These are phyloP conservation scores for Rubia occidens DNA, from an alignment of 305 asterid species.

Conservation along the genomic window DNA sequence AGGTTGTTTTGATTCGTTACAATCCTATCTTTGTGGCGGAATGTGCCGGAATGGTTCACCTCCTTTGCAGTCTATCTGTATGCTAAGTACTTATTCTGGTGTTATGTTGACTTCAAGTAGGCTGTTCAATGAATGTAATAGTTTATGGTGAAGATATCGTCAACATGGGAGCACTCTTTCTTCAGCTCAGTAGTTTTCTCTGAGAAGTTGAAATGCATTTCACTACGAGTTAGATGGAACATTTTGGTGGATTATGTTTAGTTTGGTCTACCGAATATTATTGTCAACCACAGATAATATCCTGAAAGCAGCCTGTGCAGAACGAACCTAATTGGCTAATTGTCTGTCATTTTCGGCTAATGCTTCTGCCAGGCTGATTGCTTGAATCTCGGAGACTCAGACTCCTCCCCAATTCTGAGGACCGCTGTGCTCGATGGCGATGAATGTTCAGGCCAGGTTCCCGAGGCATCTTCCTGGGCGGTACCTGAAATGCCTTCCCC, in stretches of 20 bases:
- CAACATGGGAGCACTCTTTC: background rate
- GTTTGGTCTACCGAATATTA: background rate
- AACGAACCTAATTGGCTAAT: background rate
- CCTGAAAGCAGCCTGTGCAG: background rate
- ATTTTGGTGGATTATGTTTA: background rate
- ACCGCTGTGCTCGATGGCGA: constrained; percentile 52
- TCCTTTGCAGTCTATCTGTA: background rate
- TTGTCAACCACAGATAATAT: background rate
- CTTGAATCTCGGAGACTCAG: constrained; percentile 61
- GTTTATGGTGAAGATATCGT: background rate
- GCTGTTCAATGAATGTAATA: background rate
- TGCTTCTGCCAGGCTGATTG: constrained; percentile 19
- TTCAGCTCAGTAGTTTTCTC: background rate
- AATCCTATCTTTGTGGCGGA: background rate
- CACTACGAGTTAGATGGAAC: background rate
- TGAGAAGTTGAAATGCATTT: background rate
- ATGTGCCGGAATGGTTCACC: background rate
- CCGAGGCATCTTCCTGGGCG: constrained; percentile 48
- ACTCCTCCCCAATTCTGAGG: constrained; percentile 38
- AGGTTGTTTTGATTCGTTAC: background rate
- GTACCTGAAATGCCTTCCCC: constrained; percentile 78
- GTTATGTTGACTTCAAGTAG: background rate
- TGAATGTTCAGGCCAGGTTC: constrained; percentile 49
- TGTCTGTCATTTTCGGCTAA: constrained; percentile 10
- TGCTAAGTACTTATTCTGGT: background rate